Conservation (phyloP, 2,329 filamentous ascomycete species). For the Ascocoryne sarcoides region DNA sequence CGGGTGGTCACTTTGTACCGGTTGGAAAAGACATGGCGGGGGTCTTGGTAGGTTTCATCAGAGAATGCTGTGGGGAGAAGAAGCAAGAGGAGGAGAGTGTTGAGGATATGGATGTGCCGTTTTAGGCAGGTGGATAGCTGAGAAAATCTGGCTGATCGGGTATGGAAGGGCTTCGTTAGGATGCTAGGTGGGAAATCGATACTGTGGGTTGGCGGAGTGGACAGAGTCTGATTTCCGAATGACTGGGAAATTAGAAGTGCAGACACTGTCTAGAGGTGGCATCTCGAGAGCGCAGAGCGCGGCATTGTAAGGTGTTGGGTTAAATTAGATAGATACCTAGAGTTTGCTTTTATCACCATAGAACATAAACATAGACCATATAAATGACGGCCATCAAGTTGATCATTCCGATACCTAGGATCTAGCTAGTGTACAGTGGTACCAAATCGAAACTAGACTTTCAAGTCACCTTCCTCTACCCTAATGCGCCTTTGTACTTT, state of each 20-base stretch:
- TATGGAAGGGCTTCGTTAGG: not conserved
- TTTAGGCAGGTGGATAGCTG: constrained; percentile 31
- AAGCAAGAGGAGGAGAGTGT: constrained; percentile 47
- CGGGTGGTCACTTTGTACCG: constrained; percentile 85
- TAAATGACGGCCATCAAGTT: too few species aligned
- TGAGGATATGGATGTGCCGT: constrained; percentile 62
- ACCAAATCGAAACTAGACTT: constrained; percentile 15
- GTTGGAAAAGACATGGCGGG: constrained; percentile 73
- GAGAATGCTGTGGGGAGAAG: constrained; percentile 30
- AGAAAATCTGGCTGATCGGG: not conserved
- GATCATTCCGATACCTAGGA: constrained; percentile 25
- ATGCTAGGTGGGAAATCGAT: not conserved
- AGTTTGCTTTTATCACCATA: too few species aligned
- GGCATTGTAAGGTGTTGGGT: constrained; percentile 21
- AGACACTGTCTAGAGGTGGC: too few species aligned
- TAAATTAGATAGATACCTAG: too few species aligned
- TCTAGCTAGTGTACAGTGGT: constrained; percentile 29
- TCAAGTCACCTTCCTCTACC: constrained; percentile 5
- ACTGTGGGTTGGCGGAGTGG: too few species aligned
- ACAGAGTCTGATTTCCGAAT: too few species aligned
- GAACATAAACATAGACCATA: too few species aligned
- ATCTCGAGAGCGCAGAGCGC: too few species aligned
- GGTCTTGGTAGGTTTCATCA: constrained; percentile 65
- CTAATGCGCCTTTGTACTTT: constrained; percentile 32
- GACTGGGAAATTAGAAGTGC: too few species aligned